Evolutionary conservation across 106 monocot genomes (phyloP), one percentile per base, ranked within the genome.

Genomic region (Apostasia ramifera): DNA sequence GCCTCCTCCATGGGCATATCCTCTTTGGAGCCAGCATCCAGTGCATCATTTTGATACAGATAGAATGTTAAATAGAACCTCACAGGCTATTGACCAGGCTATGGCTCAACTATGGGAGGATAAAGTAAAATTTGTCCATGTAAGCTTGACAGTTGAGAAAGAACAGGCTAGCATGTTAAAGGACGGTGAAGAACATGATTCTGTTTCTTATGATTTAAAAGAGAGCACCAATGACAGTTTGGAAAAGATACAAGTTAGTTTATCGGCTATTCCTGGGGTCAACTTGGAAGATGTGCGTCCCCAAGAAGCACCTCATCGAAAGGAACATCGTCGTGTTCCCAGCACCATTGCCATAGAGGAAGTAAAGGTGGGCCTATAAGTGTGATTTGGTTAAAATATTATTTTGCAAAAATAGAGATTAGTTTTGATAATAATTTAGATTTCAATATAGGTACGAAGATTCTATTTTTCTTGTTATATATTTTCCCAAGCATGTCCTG

Each of bases 291-390:
- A 98, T 74, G 87, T 98, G 45, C 83, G 81, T 76, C 85, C 87
- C 48, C 93, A 89, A 77, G 93, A 85, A 47, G 90, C 93, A 38
- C 73, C 77, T 44, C 84, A 81, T 56, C 74, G 80, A 47, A 98
- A 93, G 72, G 98, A 98, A n/a, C 98, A 98, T 80, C 93, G 98
- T 6, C 84, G 98, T 52, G 81, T 98, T 80, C 98, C 98, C 49
- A 98, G 98, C 70, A 98, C 98, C 59, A 88, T 98, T 87, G 98
- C 98, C 59, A 93, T 98, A 12, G 98, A 93, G 90, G 98, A 98
- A 98, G 93, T 98, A 81, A 98, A 98, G 98, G 98, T 98, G 83
- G 68, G 87, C 81, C 76, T 80, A 68, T 78, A 79, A 84, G 69
- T 87, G 73, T 76, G 52, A 54, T 71, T 44, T 52, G 5, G 12